Evolutionary conservation across 2,329 filamentous ascomycete genomes (phyloP).

Genomic region (Paraphoma chrysanthemicola): DNA sequence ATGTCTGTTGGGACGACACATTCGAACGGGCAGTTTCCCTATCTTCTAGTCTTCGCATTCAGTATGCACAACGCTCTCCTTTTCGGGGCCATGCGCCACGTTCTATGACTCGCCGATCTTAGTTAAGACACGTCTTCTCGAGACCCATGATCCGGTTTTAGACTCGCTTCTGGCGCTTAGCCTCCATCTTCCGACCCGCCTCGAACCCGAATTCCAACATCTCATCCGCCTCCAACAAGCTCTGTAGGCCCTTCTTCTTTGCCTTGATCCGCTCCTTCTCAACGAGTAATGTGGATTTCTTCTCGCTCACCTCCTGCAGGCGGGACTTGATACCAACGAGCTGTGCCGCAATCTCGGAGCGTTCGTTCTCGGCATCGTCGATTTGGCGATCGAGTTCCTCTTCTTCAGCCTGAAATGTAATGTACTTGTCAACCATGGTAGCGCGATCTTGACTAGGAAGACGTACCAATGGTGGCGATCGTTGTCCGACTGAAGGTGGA

Average conservation of each 20-base stretch:
- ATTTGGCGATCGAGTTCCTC: conserved; percentile 4
- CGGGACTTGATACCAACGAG: not conserved
- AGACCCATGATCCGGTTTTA: not conserved
- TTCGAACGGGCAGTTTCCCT: too few relatives aligned
- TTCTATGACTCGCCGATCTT: too few relatives aligned
- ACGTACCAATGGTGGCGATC: not conserved
- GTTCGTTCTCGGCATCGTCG: not conserved
- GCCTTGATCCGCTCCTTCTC: not conserved
- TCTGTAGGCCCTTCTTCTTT: not conserved
- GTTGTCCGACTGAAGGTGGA: not conserved
- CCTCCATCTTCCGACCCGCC: conserved; percentile 7
- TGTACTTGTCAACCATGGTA: conserved; percentile 5
- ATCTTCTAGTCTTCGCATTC: too few relatives aligned
- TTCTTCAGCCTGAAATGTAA: conserved; percentile 1
- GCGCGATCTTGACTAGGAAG: not conserved
- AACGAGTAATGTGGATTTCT: not conserved
- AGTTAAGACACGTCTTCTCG: not conserved
- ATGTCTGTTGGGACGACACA: too few relatives aligned
- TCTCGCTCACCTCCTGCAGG: not conserved
- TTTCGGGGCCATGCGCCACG: too few relatives aligned
- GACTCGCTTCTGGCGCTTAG: not conserved
- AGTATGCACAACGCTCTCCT: too few relatives aligned
- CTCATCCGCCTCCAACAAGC: not conserved
- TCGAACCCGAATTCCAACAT: conserved; percentile 9
- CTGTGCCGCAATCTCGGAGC: not conserved